Evolutionary conservation across 2,329 filamentous ascomycete species (phyloP).

Genomic region (Calonectria montana): DNA sequence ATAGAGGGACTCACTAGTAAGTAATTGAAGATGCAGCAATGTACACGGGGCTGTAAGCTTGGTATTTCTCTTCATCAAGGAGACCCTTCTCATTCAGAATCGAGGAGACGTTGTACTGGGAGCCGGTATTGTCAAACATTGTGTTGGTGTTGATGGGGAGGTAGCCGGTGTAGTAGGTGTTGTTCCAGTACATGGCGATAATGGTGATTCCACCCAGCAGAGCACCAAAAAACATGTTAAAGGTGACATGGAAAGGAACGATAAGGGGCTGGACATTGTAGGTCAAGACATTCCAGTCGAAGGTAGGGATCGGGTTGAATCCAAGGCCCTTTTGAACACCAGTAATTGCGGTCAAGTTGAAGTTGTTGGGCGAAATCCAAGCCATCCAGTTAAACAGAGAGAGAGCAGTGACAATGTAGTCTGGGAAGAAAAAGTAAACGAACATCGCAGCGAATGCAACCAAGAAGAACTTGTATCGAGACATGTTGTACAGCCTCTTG

Average conservation of each 20-base stretch:
- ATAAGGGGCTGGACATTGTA: slow-evolving; percentile 58
- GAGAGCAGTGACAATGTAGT: slow-evolving; percentile 63
- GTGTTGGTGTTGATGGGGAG: slow-evolving; percentile 64
- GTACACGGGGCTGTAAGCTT: slow-evolving; percentile 63
- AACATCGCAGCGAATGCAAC: slow-evolving; percentile 64
- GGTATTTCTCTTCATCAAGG: slow-evolving; percentile 59
- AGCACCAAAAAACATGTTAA: slow-evolving; percentile 71
- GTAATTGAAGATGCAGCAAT: slow-evolving; percentile 50
- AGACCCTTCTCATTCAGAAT: slow-evolving; percentile 56
- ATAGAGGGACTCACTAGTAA: neutral
- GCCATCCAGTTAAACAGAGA: slow-evolving; percentile 67
- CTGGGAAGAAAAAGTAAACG: slow-evolving; percentile 69
- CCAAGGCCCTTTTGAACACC: slow-evolving; percentile 60
- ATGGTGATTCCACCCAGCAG: slow-evolving; percentile 59
- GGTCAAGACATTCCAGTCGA: slow-evolving; percentile 61
- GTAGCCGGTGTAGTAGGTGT: slow-evolving; percentile 67
- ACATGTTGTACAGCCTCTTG: slow-evolving; percentile 57
- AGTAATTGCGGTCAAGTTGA: slow-evolving; percentile 55
- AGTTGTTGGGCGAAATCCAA: slow-evolving; percentile 64
- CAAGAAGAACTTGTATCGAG: slow-evolving; percentile 64
- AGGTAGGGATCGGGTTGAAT: slow-evolving; percentile 59
- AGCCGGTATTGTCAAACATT: slow-evolving; percentile 61
- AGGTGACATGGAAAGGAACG: slow-evolving; percentile 67
- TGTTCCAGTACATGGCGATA: slow-evolving; percentile 68
- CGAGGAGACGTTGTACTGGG: slow-evolving; percentile 58